Base-by-base conservation (phyloP, 192 early-diverging fungal genomes). In the Umbelopsis sp. region DNA sequence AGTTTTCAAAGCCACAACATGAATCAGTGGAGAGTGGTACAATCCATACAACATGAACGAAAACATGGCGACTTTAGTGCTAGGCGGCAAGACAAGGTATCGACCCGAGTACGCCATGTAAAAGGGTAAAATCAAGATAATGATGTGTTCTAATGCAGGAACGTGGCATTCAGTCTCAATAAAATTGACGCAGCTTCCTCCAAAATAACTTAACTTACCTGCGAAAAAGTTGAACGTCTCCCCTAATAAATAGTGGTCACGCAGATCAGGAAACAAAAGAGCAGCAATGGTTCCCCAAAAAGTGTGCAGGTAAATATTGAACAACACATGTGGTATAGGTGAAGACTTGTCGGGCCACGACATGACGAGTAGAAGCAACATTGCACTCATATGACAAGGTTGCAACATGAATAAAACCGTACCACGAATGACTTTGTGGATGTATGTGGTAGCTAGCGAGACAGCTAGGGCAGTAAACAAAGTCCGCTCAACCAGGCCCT, bases 251-350 rank as follows among this genome's bases (percentile, higher is more conserved):
- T 79, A 52, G 53, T 83, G 80, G 45, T 85, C 84, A 49, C 84
- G 72, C 29, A 87, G 51, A 74, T 87, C 86, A 21, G 86, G 86
- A 38, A 80, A 79, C 29, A 81, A 44, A 65, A 85, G 71, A 0
- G 86, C 84, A 65, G 79, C 73, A 54, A 86, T 78, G 43, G 75
- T 81, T 24, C 86, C 84, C 86, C 86, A 87, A 68, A 83, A 77
- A 29, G 83, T 87, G 45, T 85, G 82, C n/a, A 87, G 76, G 65
- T 87, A 87, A 53, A 87, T 74, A 44, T 87, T 87, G 53, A 87
- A 73, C n/a, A 82, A 54, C 31, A 86, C 22, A 44, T 84, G 75
- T 3, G 65, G 65, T 24, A 72, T 41, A 11, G 77, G 52, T 24
- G 81, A 80, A 24, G 73, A 73, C 69, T 81, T 86, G 32, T 73